These are phyloP conservation scores for Malassezia nana DNA, from an alignment of 1,284 basidiomycete genomes.

Conservation along the genomic window DNA sequence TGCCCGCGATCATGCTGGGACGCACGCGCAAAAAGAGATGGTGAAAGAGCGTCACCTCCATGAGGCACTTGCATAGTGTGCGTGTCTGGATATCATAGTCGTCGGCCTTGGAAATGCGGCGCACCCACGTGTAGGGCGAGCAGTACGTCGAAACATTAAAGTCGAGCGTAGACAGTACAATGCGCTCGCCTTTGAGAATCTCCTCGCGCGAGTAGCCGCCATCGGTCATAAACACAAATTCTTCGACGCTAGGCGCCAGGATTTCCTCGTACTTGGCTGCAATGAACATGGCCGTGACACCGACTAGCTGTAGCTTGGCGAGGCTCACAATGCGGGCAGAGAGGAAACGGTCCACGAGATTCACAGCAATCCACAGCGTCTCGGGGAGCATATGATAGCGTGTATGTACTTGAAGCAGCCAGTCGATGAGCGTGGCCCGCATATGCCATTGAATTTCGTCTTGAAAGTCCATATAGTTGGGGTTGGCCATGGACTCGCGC, in stretches of 20 bases:
- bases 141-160: constrained; percentile 95
- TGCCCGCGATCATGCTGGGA: constrained; percentile 87
- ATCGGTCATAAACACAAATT: constrained; percentile 63
- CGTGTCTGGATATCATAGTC: constrained; percentile 94
- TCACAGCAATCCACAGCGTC: constrained; percentile 61
- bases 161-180: constrained; percentile 71
- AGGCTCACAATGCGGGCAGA: constrained; percentile 58
- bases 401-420: constrained; percentile 58
- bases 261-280: constrained; percentile 56
- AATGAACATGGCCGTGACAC: constrained; percentile 60
- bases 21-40: constrained; percentile 85
- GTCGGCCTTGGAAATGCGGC: constrained; percentile 90
- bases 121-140: constrained; percentile 98
- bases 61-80: constrained; percentile 85
- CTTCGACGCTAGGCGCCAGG: constrained; percentile 44
- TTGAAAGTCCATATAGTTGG: constrained; percentile 89
- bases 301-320: constrained; percentile 59
- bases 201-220: constrained; percentile 75
- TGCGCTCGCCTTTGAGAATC: constrained; percentile 91
- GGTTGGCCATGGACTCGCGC: constrained; percentile 79
- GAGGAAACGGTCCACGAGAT: constrained; percentile 59
- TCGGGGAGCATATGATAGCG: constrained; percentile 61
- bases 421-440: constrained; percentile 50
- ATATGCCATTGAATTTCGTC: constrained; percentile 78
- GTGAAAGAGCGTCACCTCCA: constrained; percentile 89